Evolutionary conservation across 169 alveolate species (phyloP), one percentile per base, ranked within the genome.

Genomic region (Ichthyophthirius multifiliis): DNA sequence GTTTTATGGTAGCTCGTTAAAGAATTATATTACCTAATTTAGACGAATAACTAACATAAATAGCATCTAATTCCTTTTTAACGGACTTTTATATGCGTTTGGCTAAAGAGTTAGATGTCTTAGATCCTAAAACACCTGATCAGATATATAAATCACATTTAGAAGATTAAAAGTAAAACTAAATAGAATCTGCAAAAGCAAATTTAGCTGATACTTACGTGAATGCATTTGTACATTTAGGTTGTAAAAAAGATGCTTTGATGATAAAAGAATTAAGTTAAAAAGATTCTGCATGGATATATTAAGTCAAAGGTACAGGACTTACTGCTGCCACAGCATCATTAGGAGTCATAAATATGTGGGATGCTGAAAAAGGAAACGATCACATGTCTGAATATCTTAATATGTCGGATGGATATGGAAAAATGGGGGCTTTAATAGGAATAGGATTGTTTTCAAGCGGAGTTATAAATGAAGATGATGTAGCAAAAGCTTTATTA

Each of bases 191-290:
- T 12, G 98, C 98, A 3, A 93, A 96, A 83, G 98, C 97, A 75
- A 99, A 98, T 80, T 88, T 99, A 74, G 99, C 99, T 1, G 91
- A 98, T 34, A 95, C 99, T 1, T 96, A 97, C 75, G 99, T 98
- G 45, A 98, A 98, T 84, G 99, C 99, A n/a, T 97, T 99, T 88
- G 99, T 99, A n/a, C 98, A 99, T 87, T 98, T 98, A 34, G 99
- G 99, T 12, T 97, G 95, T 84, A 97, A 99, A 82, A 96, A 96
- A 43, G 99, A 97, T 79, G 85, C 89, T 15, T 93, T 97, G 32
- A 90, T 98, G 90, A 90, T 95, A 18, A 85, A 81, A 45, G 84
- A 87, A 83, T 88, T 86, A 27, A 90, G 94, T 37, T 89, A 93
- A 55, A 39, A 46, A 9, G 63, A n/a, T n/a, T n/a, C n/a, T n/a